Conservation (phyloP, 306 rosid species). For the Macrotyloma uniflorum region DNA sequence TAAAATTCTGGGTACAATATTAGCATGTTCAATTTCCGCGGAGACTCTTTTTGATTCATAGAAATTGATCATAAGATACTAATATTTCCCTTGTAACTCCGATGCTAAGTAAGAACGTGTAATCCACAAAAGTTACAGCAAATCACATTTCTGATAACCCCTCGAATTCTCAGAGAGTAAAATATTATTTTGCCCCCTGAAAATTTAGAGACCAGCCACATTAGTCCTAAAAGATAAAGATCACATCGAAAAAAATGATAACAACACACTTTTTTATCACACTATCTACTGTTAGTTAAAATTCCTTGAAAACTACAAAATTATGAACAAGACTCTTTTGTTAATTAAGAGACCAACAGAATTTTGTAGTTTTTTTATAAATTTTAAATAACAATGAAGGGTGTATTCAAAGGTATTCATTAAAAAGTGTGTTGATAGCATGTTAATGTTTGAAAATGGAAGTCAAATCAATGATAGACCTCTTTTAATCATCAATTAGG, state of each 20-base stretch:
- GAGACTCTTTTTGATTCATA: no score
- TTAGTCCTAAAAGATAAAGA: neutral
- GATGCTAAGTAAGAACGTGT: slow-evolving; percentile 11
- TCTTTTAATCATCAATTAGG: neutral
- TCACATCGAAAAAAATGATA: neutral
- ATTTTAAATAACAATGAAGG: neutral
- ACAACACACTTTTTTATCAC: neutral
- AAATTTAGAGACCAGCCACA: slow-evolving; percentile 5
- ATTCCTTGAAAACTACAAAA: neutral
- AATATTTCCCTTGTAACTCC: neutral
- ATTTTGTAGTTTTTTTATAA: neutral
- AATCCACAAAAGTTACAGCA: neutral
- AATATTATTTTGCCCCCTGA: neutral
- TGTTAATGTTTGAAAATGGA: neutral
- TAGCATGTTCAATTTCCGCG: slow-evolving; percentile 3
- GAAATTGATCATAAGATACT: no score
- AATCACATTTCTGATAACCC: neutral
- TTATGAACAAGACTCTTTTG: neutral
- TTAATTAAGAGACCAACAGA: neutral
- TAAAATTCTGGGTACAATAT: slow-evolving; percentile 14
- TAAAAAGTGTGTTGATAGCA: neutral
- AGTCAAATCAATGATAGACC: neutral
- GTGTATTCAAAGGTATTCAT: neutral
- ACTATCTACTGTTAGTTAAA: neutral
- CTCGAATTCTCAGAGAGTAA: neutral